Evolutionary conservation across 2,329 filamentous ascomycete genomes (phyloP), one percentile per base, ranked within the genome.

Genomic region (Pyrenochaeta sp.): DNA sequence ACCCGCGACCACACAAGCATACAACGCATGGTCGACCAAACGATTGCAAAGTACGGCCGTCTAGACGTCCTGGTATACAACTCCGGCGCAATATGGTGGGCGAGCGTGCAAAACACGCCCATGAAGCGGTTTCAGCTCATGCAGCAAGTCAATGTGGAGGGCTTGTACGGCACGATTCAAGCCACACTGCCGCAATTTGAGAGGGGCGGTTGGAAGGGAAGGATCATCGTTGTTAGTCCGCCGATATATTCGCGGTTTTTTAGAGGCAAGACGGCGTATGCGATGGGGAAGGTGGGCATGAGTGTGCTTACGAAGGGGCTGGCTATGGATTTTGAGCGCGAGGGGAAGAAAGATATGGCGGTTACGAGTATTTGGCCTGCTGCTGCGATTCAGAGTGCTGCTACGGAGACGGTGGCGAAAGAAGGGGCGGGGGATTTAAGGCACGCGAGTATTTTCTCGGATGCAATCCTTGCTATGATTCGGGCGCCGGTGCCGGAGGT

Each of bases 231-330:
- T 53, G 90, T 96, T 53, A 91, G 88, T 70, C 92, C 92, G 25
- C 92, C 92, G 1, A 93, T 96, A 56, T 96, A 96, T 77, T 90
- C 87, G 62, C 84, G 92, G 30, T 96, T 96, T 77, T 93, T 95
- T 76, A 80, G 90, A 24, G 92, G 92, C 10, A 96, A 96, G 83
- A 91, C 91, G 1, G 91, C 90, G 13, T 96, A 96, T 78, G 91
- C 92, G 0, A 85, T 88, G 78, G 84, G 84, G 62, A 95, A 95
- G 73, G 85, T 94, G 2, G 91, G 83, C 44, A 96, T 96, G 92
- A 90, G 86, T 68, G 90, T 94, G 3, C 74, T 96, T 44, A 92
- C 90, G 0, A 91, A 92, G 73, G 92, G 92, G 0, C 79, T 96
- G 13, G 91, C 90, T 0, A 92, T 95, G 89, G 92, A 96, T 68